Percentiles rank a stretch among this genome's conserved stretches.
These are phyloP conservation scores for Penicillium canariense DNA, from an alignment of 495 filamentous ascomycete species.

Conservation along the genomic window DNA sequence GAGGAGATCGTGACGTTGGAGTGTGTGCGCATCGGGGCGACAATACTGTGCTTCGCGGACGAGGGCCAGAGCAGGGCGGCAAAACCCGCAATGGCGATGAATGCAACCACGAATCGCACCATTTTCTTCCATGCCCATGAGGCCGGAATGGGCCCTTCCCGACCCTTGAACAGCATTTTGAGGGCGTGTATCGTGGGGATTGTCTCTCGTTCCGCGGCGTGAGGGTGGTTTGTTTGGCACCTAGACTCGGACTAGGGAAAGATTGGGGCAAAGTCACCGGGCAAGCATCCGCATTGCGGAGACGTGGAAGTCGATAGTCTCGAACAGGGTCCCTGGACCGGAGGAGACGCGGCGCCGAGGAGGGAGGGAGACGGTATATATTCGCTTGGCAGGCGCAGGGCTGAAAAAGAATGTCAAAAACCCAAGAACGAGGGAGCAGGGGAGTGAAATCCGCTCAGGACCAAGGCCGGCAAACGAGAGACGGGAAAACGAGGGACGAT, in stretches of 20 bases:
- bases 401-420: background rate
- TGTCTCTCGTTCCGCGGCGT: background rate
- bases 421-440: background rate
- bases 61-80: conserved; percentile 31
- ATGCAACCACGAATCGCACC: conserved; percentile 24
- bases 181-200: background rate
- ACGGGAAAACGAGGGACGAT: conserved; percentile 20
- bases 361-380: too few species aligned
- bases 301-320: conserved; percentile 5
- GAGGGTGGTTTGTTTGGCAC: conserved; percentile 2
- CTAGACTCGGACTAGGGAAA: conserved; percentile 7
- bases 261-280: conserved; percentile 3
- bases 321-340: background rate
- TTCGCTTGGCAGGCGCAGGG: background rate
- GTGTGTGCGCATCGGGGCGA: conserved; percentile 15
- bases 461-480: background rate
- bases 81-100: conserved; percentile 22
- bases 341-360: background rate
- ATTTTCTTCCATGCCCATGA: conserved; percentile 41
- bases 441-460: conserved; percentile 1
- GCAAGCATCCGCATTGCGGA: conserved; percentile 27
- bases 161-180: conserved; percentile 29
- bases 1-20: conserved; percentile 39
- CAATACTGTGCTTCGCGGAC: conserved; percentile 7
- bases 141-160: conserved; percentile 27